Base-by-base conservation (phyloP, 306 rosid genomes). In the Crotalaria pallida region DNA sequence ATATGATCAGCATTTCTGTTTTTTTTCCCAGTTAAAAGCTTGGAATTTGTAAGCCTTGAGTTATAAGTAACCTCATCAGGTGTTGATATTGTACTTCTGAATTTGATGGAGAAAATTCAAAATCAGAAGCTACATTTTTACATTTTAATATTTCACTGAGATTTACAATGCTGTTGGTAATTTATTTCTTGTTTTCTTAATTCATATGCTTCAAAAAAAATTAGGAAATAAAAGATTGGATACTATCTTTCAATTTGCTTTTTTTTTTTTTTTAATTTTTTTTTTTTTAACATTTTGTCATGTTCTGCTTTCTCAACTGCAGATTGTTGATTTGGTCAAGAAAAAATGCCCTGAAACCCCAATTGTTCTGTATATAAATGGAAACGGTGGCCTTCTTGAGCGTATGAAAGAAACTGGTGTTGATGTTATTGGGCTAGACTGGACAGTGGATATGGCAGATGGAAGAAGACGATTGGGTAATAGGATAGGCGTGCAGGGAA, bases 371-470 rank as follows among this genome's bases (percentile, higher is more conserved):
- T 94, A 94, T 83, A 94, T 94, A 59, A 94, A 90, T 56, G 98
- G 98, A 80, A 90, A 94, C 41, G 98, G 98, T 15, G 98, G 98
- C 48, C 87, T 90, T 75, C 98, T 94, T 5, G 98, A 90, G 85
- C 96, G 91, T 27, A 90, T 94, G 96, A 83, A 85, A 73, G 96
- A 87, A 44, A 84, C 85, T 18, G 97, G 94, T 18, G 98, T 88
- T 24, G 97, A 94, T 68, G 97, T 94, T 58, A 87, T 94, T 72
- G 98, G 98, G 58, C 86, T 94, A 52, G 98, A 94, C 77, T 90
- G 98, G 98, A 94, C 97, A 0, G 92, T 94, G 34, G 98, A 94
- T 85, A 94, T 94, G 92, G 96, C 85, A 45, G 98, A 94, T 56
- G 97, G 97, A 74, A 90, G 92, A 79, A 84, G 75, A 68, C 84